Evolutionary conservation across 2,329 filamentous ascomycete genomes (phyloP).

Genomic region (Hypoxylon sp.): DNA sequence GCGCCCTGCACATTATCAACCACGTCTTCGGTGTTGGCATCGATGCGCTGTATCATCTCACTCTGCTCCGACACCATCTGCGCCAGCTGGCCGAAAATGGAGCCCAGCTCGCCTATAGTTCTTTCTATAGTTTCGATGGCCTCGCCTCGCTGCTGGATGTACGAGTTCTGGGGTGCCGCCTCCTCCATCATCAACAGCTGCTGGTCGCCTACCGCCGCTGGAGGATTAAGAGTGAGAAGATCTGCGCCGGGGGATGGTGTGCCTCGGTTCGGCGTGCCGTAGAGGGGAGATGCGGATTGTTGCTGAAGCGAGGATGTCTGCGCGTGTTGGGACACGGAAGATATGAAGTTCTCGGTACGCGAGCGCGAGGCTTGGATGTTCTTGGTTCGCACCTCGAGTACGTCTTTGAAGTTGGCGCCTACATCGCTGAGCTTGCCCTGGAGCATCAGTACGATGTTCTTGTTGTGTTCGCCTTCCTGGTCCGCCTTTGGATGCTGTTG

Average conservation of each 20-base stretch:
- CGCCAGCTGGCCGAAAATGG: constrained; percentile 91
- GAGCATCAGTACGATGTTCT: constrained; percentile 91
- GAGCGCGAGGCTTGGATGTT: constrained; percentile 95
- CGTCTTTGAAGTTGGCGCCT: constrained; percentile 95
- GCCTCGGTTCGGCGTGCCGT: constrained; percentile 77
- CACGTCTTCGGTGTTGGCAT: constrained; percentile 96
- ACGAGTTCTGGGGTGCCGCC: constrained; percentile 82
- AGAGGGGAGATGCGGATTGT: constrained; percentile 85
- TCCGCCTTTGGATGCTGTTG: constrained; percentile 76
- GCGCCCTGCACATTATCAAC: constrained; percentile 98
- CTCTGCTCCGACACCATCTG: constrained; percentile 98
- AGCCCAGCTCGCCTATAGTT: constrained; percentile 92
- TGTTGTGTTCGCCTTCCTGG: constrained; percentile 96
- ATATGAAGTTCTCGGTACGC: constrained; percentile 96
- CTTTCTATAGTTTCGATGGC: constrained; percentile 97
- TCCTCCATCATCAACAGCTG: constrained; percentile 94
- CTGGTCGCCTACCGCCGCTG: constrained; percentile 72
- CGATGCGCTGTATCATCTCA: constrained; percentile 94
- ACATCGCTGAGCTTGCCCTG: constrained; percentile 94
- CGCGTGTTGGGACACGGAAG: constrained; percentile 81
- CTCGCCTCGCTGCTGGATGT: constrained; percentile 92
- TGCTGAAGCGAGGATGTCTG: constrained; percentile 72
- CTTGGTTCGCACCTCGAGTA: constrained; percentile 93
- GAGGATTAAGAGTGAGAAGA: constrained; percentile 81
- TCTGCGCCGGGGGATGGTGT: constrained; percentile 75